These are phyloP conservation scores for Nicotiana benthamiana DNA, from an alignment of 257 asterid genomes.

Conservation along the genomic window DNA sequence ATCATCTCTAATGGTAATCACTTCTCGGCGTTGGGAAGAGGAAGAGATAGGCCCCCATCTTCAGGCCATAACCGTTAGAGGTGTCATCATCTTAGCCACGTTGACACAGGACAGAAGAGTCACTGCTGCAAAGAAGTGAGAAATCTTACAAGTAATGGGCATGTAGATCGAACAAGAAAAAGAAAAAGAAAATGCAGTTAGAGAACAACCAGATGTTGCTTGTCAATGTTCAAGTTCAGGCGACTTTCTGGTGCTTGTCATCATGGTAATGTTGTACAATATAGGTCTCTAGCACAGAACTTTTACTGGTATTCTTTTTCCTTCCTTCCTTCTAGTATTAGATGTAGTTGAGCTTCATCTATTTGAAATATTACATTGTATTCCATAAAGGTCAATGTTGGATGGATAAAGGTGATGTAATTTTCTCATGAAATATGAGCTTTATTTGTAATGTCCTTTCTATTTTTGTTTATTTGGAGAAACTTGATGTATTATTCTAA, in stretches of 20 bases:
- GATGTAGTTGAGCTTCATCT: neutral
- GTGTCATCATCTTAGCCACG: neutral
- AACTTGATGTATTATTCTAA: neutral
- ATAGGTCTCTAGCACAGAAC: neutral
- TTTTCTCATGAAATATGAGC: neutral
- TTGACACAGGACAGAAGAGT: neutral
- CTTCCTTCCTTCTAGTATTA: neutral
- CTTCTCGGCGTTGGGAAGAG: no score
- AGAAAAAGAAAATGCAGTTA: neutral
- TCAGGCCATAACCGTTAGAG: constrained; percentile 44
- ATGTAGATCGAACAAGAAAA: neutral
- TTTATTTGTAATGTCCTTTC: neutral
- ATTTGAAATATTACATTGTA: neutral
- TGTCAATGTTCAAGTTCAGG: neutral
- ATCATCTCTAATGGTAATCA: no score
- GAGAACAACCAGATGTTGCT: constrained; percentile 3
- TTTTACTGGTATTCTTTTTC: neutral
- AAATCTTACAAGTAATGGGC: neutral
- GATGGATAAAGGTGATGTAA: neutral
- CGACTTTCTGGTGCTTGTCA: neutral
- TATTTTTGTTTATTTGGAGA: neutral
- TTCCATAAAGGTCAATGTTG: neutral
- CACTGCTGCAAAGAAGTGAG: neutral
- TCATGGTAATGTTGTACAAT: constrained; percentile 19
- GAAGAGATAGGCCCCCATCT: no score